Evolutionary conservation across 2,329 filamentous ascomycete genomes (phyloP).

Genomic region (Fusarium mangiferae): DNA sequence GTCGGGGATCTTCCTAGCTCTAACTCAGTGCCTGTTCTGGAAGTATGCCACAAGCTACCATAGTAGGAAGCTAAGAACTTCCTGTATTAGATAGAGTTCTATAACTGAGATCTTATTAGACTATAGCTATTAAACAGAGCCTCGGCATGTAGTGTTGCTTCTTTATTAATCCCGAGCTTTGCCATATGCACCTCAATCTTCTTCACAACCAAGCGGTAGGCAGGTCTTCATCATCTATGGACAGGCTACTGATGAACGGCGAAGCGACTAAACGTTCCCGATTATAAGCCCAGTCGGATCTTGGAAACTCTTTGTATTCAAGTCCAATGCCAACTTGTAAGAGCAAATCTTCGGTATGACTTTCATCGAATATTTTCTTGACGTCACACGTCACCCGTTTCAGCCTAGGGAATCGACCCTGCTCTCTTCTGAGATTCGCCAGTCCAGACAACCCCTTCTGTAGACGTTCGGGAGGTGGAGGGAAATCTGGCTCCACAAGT

Average conservation of each 20-base stretch:
- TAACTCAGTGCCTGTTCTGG: not conserved
- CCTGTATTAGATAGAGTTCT: not conserved
- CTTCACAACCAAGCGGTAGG: not conserved
- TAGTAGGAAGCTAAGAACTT: not conserved
- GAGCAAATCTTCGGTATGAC: not conserved
- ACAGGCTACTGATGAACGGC: not conserved
- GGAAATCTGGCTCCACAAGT: not conserved
- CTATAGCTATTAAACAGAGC: not conserved
- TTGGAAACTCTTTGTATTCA: not conserved
- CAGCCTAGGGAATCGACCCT: not conserved
- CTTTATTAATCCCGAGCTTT: not conserved
- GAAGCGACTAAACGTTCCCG: not conserved
- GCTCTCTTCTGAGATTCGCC: not conserved
- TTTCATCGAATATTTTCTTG: not conserved
- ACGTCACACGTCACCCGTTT: slow-evolving; percentile 4
- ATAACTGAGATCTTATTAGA: not conserved
- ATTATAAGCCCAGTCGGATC: not conserved
- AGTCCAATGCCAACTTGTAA: not conserved
- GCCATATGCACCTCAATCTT: not conserved
- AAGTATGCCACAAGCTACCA: not conserved
- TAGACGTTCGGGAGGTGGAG: not conserved
- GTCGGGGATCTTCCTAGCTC: not conserved
- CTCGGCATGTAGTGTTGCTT: not conserved
- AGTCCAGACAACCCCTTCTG: slow-evolving; percentile 1
- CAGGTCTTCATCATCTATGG: not conserved